A percentile compares a stretch with the other conserved stretches of the same genome.
Conservation (phyloP, 306 rosid genomes). For the Cicer judaicum region DNA sequence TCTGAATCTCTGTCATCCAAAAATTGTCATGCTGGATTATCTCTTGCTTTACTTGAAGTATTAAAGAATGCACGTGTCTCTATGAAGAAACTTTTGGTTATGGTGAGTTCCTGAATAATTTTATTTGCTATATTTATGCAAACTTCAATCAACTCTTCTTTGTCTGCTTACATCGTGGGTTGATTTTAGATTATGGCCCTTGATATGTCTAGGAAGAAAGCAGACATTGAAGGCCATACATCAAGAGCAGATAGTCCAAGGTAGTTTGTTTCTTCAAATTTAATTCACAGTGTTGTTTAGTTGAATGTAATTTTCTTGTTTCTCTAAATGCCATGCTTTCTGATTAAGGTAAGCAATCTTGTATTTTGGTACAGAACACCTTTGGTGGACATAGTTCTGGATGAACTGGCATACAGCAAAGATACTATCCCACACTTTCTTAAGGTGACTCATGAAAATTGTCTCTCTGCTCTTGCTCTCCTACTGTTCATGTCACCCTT, state of each 20-base stretch:
- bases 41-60: conserved; percentile 65
- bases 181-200: conserved; percentile 74
- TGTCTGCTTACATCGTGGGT: conserved; percentile 47
- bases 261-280: conserved; percentile 50
- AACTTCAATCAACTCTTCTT: conserved; percentile 28
- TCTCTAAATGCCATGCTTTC: conserved; percentile 13
- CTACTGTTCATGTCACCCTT: background rate
- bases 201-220: conserved; percentile 72
- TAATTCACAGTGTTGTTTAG: background rate
- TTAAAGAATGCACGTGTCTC: conserved; percentile 61
- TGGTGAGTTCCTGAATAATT: conserved; percentile 55
- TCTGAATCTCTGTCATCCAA: conserved; percentile 47
- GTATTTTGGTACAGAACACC: conserved; percentile 68
- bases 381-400: conserved; percentile 75
- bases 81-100: conserved; percentile 63
- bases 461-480: conserved; percentile 17
- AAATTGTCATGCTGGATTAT: conserved; percentile 48
- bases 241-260: conserved; percentile 82
- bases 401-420: conserved; percentile 74
- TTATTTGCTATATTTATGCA: conserved; percentile 20
- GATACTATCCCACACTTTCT: conserved; percentile 64
- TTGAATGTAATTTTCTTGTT: conserved; percentile 5
- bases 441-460: conserved; percentile 60
- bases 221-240: conserved; percentile 67
- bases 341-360: conserved; percentile 24